Evolutionary conservation across 2,329 filamentous ascomycete species (phyloP), one percentile per base, ranked within the genome.

Genomic region (Aspergillus quadrilineatus): DNA sequence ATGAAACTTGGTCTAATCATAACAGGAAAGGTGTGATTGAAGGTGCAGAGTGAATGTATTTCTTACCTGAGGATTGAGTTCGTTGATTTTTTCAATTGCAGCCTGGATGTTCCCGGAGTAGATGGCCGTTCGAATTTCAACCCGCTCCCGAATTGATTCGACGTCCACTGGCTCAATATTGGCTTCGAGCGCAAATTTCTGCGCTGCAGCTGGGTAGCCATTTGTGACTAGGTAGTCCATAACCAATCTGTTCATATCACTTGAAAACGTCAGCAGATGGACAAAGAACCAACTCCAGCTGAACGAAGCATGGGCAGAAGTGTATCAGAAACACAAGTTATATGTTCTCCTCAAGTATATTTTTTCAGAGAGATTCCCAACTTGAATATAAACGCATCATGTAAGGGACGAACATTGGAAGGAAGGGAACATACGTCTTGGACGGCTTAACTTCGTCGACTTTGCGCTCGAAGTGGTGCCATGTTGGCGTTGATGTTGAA

Each of bases 291-390:
- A 39, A 28, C 14, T 10, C 12, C 32, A 10, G 47, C 37, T 10
- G 39, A 50, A 22, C 44, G 42, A 55, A 48, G 14, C 6, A 58
- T 55, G 56, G 53, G 22, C 14, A 58, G 52, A 72, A 66, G 63
- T 64, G 66, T 65, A 69, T 89, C 86, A 88, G 85, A 86, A 82
- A 83, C 78, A 85, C 86, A 89, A 88, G 85, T 89, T 87, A 90
- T 82, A 79, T 81, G 76, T 86, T 91, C 86, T 99, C 94, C 88
- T 90, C 94, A 99, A 83, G 77, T 32, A 29, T 48, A 28, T 28
- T 78, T 80, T 83, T 90, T 97, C 90, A 89, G 94, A 99, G 95
- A 99, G 94, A 99, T 99, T 99, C 94, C 94, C 94, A 99, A 86
- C 84, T 96, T 95, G 88, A 90, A 87, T 82, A 73, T 57, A 65